A percentile compares a stretch with the other conserved stretches of the same genome.
These are phyloP conservation scores for Steccherinum ochraceum DNA, from an alignment of 768 basidiomycete genomes.

Conservation along the genomic window DNA sequence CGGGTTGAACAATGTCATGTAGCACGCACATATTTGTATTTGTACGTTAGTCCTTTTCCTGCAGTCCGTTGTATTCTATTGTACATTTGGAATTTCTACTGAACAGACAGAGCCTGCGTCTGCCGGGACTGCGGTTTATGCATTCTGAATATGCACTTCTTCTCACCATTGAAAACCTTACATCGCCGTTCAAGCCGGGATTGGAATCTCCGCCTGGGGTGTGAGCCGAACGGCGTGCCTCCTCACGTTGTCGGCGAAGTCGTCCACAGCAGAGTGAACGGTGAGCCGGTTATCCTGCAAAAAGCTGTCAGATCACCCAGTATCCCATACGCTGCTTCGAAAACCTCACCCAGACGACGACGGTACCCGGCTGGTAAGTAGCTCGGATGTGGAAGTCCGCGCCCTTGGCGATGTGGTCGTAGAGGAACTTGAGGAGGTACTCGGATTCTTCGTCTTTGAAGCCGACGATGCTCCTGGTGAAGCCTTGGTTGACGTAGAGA, in stretches of 20 bases:
- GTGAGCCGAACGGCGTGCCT: slow-evolving; percentile 46
- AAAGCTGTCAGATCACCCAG: neutral
- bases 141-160: too few relatives aligned
- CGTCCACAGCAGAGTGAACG: slow-evolving; percentile 37
- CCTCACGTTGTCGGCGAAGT: slow-evolving; percentile 31
- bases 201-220: slow-evolving; percentile 43
- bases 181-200: slow-evolving; percentile 23
- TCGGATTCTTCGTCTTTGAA: slow-evolving; percentile 51
- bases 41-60: too few relatives aligned
- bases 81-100: too few relatives aligned
- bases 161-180: too few relatives aligned
- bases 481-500: slow-evolving; percentile 50
- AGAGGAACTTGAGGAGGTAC: slow-evolving; percentile 47
- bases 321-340: too few relatives aligned
- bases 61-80: too few relatives aligned
- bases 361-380: slow-evolving; percentile 44
- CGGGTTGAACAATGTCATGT: too few relatives aligned
- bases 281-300: slow-evolving; percentile 42
- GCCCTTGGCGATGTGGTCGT: slow-evolving; percentile 45
- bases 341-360: slow-evolving; percentile 47
- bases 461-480: slow-evolving; percentile 49
- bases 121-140: too few relatives aligned
- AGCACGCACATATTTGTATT: too few relatives aligned
- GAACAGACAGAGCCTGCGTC: too few relatives aligned
- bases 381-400: slow-evolving; percentile 46